Conservation (phyloP, 176 grass and related monocot genomes). For the Hsuehochloa calcarea region DNA sequence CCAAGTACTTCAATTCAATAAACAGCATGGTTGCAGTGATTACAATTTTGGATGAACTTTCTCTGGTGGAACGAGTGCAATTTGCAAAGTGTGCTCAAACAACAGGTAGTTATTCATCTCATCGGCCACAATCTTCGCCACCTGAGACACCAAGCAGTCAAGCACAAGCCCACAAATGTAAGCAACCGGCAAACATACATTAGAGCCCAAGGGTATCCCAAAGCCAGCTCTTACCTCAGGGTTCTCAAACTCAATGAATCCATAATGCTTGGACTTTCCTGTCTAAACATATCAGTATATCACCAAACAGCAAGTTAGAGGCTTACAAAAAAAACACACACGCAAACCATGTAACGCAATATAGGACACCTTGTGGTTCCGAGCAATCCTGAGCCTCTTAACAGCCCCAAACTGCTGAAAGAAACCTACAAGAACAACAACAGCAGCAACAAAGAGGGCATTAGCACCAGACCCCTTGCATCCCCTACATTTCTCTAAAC, state of each 20-base stretch:
- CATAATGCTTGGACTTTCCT: constrained; percentile 97
- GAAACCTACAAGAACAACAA: constrained; percentile 50
- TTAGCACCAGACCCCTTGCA: neutral
- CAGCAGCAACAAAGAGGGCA: neutral
- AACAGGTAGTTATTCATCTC: constrained; percentile 92
- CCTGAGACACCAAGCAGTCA: constrained; percentile 39
- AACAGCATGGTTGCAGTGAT: neutral
- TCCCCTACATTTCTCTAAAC: neutral
- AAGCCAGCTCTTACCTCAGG: constrained; percentile 46
- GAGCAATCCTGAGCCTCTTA: constrained; percentile 70
- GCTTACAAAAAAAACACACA: neutral
- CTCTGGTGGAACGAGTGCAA: constrained; percentile 57
- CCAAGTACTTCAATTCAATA: neutral
- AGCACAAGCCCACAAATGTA: neutral
- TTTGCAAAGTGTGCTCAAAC: constrained; percentile 80
- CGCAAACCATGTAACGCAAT: neutral
- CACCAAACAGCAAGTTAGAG: constrained; percentile 26
- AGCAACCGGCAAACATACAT: neutral
- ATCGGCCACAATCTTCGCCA: constrained; percentile 80
- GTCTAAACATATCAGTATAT: constrained; percentile 48
- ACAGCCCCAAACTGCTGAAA: constrained; percentile 83
- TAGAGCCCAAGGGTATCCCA: neutral
- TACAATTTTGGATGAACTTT: constrained; percentile 87
- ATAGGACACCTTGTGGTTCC: constrained; percentile 61
- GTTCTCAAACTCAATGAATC: constrained; percentile 88